phyloP scores from a whole-genome alignment of 2,329 filamentous ascomycete species.

The Fusarium sacchari region DNA sequence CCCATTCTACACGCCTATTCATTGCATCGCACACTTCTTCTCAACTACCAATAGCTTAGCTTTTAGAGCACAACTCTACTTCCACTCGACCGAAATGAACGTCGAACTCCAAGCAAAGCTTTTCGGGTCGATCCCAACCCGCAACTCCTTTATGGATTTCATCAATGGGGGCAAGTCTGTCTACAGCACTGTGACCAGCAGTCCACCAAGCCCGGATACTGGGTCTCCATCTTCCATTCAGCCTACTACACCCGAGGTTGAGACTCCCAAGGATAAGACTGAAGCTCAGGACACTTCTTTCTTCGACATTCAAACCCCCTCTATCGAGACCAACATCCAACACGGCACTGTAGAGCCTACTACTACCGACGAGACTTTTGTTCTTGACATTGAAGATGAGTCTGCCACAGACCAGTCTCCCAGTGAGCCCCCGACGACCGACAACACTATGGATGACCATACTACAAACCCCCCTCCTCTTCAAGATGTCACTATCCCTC shows the following conservation, averaged over 20 bases:
- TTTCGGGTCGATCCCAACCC: background rate
- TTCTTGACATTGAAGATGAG: background rate
- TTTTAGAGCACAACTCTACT: background rate
- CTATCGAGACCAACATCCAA: background rate
- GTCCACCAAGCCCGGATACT: background rate
- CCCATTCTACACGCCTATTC: too few relatives aligned
- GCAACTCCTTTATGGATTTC: conserved; percentile 5
- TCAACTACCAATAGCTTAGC: background rate
- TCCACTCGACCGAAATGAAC: background rate
- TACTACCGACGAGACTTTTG: background rate
- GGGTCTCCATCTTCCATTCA: background rate
- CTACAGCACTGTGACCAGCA: background rate
- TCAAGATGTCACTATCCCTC: background rate
- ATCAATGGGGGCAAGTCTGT: background rate
- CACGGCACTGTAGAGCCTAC: background rate
- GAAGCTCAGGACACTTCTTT: background rate
- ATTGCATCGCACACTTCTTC: background rate
- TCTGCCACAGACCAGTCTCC: background rate
- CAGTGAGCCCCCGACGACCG: background rate
- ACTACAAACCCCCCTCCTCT: background rate
- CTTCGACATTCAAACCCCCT: background rate
- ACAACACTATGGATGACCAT: background rate
- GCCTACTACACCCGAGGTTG: background rate
- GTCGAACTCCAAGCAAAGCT: conserved; percentile 1
- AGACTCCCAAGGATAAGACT: background rate